Evolutionary conservation across 495 filamentous ascomycete genomes (phyloP).

Genomic region (Penicillium macrosclerotiorum): DNA sequence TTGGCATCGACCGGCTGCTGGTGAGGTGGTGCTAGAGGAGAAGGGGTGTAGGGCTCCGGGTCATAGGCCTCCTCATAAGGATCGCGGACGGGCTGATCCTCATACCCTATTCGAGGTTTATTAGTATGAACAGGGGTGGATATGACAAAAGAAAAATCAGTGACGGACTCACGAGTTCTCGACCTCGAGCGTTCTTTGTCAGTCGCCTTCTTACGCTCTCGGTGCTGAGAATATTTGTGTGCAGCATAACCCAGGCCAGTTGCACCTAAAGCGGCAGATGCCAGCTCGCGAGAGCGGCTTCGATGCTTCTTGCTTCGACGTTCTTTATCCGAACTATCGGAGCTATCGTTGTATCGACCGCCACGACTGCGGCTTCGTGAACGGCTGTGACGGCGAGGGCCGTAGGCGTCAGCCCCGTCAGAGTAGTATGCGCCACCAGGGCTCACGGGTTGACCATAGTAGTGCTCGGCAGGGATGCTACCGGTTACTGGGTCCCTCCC

Average conservation of each 20-base stretch:
- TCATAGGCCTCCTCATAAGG: conserved; percentile 45
- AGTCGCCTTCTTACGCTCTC: conserved; percentile 57
- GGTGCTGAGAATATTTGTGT: conserved; percentile 61
- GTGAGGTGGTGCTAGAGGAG: conserved; percentile 21
- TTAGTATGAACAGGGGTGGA: neutral
- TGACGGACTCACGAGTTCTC: conserved; percentile 12
- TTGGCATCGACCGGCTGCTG: conserved; percentile 25
- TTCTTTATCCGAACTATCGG: conserved; percentile 43
- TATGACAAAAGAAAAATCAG: neutral
- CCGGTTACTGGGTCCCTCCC: conserved; percentile 63
- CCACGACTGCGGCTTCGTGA: conserved; percentile 40
- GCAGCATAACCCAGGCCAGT: conserved; percentile 77
- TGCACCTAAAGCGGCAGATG: conserved; percentile 66
- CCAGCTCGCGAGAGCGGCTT: conserved; percentile 63
- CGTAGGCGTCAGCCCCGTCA: conserved; percentile 34
- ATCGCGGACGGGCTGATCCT: conserved; percentile 34
- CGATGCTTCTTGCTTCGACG: conserved; percentile 51
- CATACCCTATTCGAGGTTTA: conserved; percentile 27
- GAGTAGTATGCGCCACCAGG: conserved; percentile 41
- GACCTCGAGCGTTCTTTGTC: conserved; percentile 34
- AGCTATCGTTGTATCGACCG: conserved; percentile 36
- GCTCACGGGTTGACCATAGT: conserved; percentile 47
- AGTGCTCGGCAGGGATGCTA: conserved; percentile 47
- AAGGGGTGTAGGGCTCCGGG: conserved; percentile 39
- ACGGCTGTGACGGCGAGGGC: conserved; percentile 19